These are phyloP conservation scores for Debaryomyces sp. DNA, from an alignment of 1,139 yeast species.

Conservation along the genomic window DNA sequence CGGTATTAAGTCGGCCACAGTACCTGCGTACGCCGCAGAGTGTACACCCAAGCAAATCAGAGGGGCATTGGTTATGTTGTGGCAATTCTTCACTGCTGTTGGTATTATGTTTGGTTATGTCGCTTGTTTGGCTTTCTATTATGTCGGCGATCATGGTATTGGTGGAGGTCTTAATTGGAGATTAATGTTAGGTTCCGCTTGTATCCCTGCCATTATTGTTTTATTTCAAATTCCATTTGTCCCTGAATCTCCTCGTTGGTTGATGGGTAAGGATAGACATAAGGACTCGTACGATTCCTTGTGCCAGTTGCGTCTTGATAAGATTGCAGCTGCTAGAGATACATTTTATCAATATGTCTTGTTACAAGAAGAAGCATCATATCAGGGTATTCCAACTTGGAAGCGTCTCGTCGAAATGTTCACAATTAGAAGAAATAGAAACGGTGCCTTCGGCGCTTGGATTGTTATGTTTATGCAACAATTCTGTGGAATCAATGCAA, in stretches of 20 bases:
- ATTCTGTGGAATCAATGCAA: conserved; percentile 88
- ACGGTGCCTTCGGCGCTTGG: conserved; percentile 81
- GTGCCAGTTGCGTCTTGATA: conserved; percentile 49
- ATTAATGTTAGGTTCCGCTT: conserved; percentile 77
- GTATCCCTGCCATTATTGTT: conserved; percentile 73
- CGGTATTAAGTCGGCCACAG: conserved; percentile 81
- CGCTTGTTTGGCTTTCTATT: conserved; percentile 60
- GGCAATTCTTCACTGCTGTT: conserved; percentile 89
- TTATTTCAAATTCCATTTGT: conserved; percentile 66
- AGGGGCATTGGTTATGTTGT: conserved; percentile 82
- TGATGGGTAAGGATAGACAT: conserved; percentile 66
- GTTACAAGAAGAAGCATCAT: conserved; percentile 67
- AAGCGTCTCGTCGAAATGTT: conserved; percentile 57
- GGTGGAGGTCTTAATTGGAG: conserved; percentile 69
- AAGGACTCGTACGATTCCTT: conserved; percentile 59
- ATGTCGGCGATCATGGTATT: conserved; percentile 39
- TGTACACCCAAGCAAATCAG: conserved; percentile 76
- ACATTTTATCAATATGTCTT: conserved; percentile 70
- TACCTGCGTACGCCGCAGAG: conserved; percentile 82
- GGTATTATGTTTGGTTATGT: conserved; percentile 85
- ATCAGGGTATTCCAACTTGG: conserved; percentile 54
- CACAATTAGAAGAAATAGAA: conserved; percentile 76
- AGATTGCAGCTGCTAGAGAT: conserved; percentile 74
- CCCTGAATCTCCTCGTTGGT: conserved; percentile 84
- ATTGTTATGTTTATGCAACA: conserved; percentile 90